Base-by-base conservation (phyloP, 352 stramenopile genomes). In the Aphanomyces cochlioides region DNA sequence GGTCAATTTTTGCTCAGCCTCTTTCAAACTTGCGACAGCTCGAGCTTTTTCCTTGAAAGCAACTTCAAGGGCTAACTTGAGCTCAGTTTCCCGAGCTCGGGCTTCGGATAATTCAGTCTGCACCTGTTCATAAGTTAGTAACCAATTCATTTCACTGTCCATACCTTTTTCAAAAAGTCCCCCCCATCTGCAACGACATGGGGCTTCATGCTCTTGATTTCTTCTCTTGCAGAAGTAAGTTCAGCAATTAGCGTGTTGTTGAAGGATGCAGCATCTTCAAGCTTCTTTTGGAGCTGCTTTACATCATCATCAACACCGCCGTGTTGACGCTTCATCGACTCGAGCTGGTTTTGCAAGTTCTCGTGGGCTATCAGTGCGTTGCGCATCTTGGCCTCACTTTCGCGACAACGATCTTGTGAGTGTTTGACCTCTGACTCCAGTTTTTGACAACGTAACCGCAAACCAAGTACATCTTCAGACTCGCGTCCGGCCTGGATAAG, bases 381-480 rank as follows among this genome's bases (percentile, higher is more conserved):
- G 10, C 2, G 10, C 10, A n/a, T n/a, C 10, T 50, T 50, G 43
- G 10, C 17, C 10, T 50, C 17, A n/a, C 43, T 50, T 50, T 50
- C 43, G 43, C 10, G 43, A n/a, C 43, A 50, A 12, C 43, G 43
- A 50, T n/a, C 17, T 50, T 50, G 43, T n/a, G 17, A n/a, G 10
- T 12, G 17, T n/a, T 50, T 50, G 10, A 50, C 17, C 17, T 50
- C 43, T 50, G 43, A 50, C 17, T 50, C 43, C 43, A 50, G 17
- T 50, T 50, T n/a, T 50, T 50, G 43, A n/a, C 43, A 50, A n/a
- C 43, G 43, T 50, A 50, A n/a, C 17, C 43, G 43, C 10, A 50
- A 28, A 28, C 28, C 28, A 28, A 28, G 28, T 28, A 28, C 28
- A 28, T 28, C 17, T 50, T 50, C 43, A n/a, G 10, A 12, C 10